phyloP scores from a whole-genome alignment of 495 filamentous ascomycete genomes.

The Penicillium subrubescens region DNA sequence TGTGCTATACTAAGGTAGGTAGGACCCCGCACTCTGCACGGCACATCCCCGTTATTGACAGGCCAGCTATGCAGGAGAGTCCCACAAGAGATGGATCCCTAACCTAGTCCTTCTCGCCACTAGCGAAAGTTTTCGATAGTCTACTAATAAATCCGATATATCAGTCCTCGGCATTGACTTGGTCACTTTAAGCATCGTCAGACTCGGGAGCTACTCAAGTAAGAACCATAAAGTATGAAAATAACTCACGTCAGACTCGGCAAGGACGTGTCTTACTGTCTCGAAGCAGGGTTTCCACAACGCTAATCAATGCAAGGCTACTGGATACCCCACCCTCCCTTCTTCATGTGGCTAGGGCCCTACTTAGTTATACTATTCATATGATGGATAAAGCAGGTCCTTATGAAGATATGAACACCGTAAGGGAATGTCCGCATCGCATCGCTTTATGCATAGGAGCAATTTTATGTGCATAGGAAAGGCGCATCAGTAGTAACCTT shows the following conservation, averaged over 20 bases:
- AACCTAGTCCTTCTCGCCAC: neutral
- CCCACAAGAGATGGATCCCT: neutral
- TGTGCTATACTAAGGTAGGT: neutral
- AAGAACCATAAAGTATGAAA: neutral
- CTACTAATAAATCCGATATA: too few relatives aligned
- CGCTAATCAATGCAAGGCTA: neutral
- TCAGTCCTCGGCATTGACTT: too few relatives aligned
- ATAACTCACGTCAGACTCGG: neutral
- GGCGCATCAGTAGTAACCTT: too few relatives aligned
- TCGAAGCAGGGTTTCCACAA: neutral
- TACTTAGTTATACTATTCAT: neutral
- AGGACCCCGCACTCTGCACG: slow-evolving; percentile 1
- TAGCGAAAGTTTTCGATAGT: neutral
- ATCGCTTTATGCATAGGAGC: neutral
- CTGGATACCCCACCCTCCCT: neutral
- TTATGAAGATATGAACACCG: neutral
- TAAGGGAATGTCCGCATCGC: neutral
- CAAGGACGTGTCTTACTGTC: neutral
- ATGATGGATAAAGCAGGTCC: neutral
- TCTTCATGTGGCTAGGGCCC: neutral
- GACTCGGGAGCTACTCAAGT: neutral
- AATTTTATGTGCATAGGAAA: neutral
- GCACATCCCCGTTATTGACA: neutral
- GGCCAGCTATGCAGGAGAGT: neutral
- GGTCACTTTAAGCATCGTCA: neutral